phyloP scores from a whole-genome alignment of 192 early-diverging fungal species.

The Umbelopsis sp. region DNA sequence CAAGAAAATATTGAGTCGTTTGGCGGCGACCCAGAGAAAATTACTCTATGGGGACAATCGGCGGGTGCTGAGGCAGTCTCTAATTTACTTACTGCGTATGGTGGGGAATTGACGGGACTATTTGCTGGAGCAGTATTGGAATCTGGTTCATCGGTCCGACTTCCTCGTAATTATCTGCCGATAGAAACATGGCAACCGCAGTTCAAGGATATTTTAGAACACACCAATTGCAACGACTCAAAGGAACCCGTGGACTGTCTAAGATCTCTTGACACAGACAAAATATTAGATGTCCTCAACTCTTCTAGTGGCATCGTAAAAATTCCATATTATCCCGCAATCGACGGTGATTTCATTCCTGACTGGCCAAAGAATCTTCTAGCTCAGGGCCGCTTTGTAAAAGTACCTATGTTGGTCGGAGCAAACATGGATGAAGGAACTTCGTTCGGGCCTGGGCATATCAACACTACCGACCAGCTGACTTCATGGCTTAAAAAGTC shows the following conservation, averaged over 20 bases:
- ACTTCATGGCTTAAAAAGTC: not conserved
- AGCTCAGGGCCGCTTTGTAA: not conserved
- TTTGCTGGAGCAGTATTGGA: not conserved
- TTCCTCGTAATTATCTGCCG: conserved; percentile 9
- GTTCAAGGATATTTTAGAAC: not conserved
- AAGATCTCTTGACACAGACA: not conserved
- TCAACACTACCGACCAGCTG: not conserved
- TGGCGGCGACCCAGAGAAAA: conserved; percentile 58
- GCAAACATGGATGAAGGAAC: conserved; percentile 21
- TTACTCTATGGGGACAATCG: conserved; percentile 63
- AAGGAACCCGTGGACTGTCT: not conserved
- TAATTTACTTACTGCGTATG: not conserved
- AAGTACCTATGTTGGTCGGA: conserved; percentile 3
- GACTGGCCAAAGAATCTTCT: conserved; percentile 15
- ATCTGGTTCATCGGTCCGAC: not conserved
- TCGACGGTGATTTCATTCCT: conserved; percentile 15
- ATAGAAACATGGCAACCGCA: conserved; percentile 12
- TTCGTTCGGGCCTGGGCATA: not conserved
- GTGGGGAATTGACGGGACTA: not conserved
- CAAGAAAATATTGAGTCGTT: conserved; percentile 60
- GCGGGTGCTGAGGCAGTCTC: conserved; percentile 46
- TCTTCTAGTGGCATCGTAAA: not conserved
- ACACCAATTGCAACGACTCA: not conserved
- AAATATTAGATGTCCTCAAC: not conserved
- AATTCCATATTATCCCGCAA: not conserved